These are phyloP conservation scores for Penicillium taxi DNA, from an alignment of 495 filamentous ascomycete species.

Conservation along the genomic window DNA sequence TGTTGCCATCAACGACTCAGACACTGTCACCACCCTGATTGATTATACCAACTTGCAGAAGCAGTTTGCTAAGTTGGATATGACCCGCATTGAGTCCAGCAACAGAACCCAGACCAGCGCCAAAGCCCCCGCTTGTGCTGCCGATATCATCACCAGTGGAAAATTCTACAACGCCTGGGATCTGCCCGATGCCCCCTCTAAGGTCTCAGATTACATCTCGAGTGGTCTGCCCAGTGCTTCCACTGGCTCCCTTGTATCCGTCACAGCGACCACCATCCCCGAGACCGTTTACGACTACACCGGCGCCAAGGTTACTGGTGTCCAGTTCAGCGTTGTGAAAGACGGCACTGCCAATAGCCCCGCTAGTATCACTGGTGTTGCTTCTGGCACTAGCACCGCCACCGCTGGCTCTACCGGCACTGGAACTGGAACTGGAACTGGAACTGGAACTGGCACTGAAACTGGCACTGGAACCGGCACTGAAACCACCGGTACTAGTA, in stretches of 20 bases:
- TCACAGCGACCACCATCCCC: constrained; percentile 43
- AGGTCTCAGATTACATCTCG: constrained; percentile 45
- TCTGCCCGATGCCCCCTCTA: constrained; percentile 50
- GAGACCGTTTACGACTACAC: constrained; percentile 48
- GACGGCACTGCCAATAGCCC: constrained; percentile 51
- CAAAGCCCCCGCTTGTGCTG: constrained; percentile 17
- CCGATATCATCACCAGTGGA: constrained; percentile 48
- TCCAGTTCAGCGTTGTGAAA: constrained; percentile 46
- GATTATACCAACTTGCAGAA: constrained; percentile 72
- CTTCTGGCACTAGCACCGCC: constrained; percentile 23
- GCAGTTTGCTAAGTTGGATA: constrained; percentile 68
- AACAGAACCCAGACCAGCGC: constrained; percentile 53
- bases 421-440: constrained; percentile 27
- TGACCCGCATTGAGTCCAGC: constrained; percentile 52
- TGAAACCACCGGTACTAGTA: constrained; percentile 27
- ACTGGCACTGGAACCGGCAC: constrained; percentile 26
- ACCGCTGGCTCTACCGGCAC: constrained; percentile 20
- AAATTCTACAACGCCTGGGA: constrained; percentile 69
- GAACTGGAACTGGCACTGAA: constrained; percentile 22
- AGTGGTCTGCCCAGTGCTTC: constrained; percentile 46
- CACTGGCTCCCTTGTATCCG: constrained; percentile 49
- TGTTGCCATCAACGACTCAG: constrained; percentile 58
- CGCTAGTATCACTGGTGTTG: constrained; percentile 19
- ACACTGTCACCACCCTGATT: constrained; percentile 50
- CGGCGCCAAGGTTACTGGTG: constrained; percentile 42